Percentiles rank a stretch among this genome's conserved stretches.
phyloP scores from a whole-genome alignment of 257 asterid genomes.

The Nicotiana paniculata region DNA sequence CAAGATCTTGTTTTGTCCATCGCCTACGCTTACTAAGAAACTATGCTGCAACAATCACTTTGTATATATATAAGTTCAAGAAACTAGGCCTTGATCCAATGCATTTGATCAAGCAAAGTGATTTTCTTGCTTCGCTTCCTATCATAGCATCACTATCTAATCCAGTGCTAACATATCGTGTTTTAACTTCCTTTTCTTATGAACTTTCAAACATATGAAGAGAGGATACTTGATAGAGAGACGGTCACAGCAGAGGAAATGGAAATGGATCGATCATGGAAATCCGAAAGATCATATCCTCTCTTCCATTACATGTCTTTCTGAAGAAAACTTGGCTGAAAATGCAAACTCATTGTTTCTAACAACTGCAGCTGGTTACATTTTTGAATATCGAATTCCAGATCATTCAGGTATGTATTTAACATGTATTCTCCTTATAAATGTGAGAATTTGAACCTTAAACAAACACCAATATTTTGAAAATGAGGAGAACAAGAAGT shows the following conservation, averaged over 20 bases:
- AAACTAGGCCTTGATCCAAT: neutral
- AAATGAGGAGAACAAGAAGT: neutral
- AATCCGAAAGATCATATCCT: conserved; percentile 53
- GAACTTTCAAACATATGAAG: conserved; percentile 18
- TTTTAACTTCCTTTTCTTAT: neutral
- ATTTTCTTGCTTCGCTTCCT: neutral
- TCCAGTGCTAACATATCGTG: neutral
- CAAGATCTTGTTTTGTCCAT: neutral
- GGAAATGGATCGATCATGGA: conserved; percentile 86
- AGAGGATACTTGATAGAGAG: conserved; percentile 67
- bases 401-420: conserved; percentile 33
- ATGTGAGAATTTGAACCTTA: neutral
- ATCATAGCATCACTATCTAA: neutral
- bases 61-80: neutral
- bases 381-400: conserved; percentile 57
- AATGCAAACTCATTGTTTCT: conserved; percentile 36
- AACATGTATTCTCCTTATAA: neutral
- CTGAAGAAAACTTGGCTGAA: conserved; percentile 32
- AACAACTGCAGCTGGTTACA: conserved; percentile 56
- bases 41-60: neutral
- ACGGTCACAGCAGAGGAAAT: conserved; percentile 56
- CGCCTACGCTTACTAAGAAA: neutral
- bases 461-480: neutral
- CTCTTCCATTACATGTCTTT: conserved; percentile 60
- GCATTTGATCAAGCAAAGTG: neutral